Base-by-base conservation (phyloP, 306 rosid genomes). In the Rosa persica region DNA sequence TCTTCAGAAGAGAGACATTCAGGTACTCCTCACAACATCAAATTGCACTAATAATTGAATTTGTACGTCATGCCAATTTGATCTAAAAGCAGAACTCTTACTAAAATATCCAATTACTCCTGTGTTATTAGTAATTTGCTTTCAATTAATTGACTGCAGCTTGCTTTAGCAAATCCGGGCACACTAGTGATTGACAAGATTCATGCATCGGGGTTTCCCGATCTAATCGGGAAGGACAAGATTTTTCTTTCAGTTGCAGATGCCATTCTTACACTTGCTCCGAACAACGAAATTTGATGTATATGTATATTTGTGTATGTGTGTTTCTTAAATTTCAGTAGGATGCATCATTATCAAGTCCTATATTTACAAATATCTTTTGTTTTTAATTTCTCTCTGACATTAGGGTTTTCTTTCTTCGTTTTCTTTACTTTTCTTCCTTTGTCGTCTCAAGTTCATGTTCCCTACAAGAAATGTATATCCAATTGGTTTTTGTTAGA, bases 121-220 rank as follows among this genome's bases (percentile, higher is more conserved):
- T 58, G 36, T 58, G 16, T 58, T 23, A 0, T 10, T 23, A 3
- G 27, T 61, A 61, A 61, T 13, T 30, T 76, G 10, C 0, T 10
- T 8, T 5, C 1, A 67, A 47, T 7, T 30, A 25, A 6, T 23
- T 66, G 12, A 38, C n/a, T 17, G 36, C 90, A 85, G 91, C 92
- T 95, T 71, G 78, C 82, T 12, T 57, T 95, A 75, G 97, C 97
- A 71, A 95, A 95, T 72, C 97, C 97, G 10, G 97, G 95, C 11
- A 85, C 92, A 38, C 62, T 83, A 25, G 96, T 95, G n/a, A 88
- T 79, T n/a, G 97, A 87, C 85, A 91, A 90, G 84, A 86, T 95
- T 48, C 57, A 88, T 11, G 88, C 89, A 39, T 88, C 98, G 6
- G n/a, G 85, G 15, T 89, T 90, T 19, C 67, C 85, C 3, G 70